Evolutionary conservation across 106 monocot species (phyloP).

Genomic region (Hemerocallis citrina): DNA sequence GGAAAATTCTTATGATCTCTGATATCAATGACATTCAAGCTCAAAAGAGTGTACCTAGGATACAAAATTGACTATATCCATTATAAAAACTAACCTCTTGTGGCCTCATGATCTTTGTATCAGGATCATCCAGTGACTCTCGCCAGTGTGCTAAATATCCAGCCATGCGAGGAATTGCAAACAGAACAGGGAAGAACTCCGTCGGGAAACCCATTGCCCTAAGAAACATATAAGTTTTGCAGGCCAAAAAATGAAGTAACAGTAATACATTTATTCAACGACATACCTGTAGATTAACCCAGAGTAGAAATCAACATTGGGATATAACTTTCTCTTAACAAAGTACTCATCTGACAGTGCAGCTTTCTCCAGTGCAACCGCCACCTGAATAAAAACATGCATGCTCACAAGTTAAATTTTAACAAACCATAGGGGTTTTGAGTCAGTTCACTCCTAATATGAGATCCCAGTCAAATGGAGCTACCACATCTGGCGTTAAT

Average conservation of each 20-base stretch:
- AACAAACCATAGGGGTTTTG: too few species aligned
- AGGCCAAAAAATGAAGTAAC: neutral
- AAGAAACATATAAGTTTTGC: constrained; percentile 8
- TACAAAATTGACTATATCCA: neutral
- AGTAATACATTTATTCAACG: neutral
- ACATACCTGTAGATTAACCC: constrained; percentile 87
- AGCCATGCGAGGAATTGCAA: constrained; percentile 96
- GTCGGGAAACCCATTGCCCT: constrained; percentile 99
- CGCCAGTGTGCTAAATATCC: constrained; percentile 93
- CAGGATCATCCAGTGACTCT: constrained; percentile 99
- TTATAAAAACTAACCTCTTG: constrained; percentile 60
- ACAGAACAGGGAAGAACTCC: constrained; percentile 85
- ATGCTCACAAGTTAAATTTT: constrained; percentile 1
- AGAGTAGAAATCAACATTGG: constrained; percentile 98
- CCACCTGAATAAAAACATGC: constrained; percentile 57
- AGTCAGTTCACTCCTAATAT: too few species aligned
- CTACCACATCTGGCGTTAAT: too few species aligned
- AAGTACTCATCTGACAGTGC: constrained; percentile 94
- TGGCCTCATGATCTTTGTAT: constrained; percentile 98
- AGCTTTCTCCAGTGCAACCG: constrained; percentile 91
- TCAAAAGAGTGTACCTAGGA: too few species aligned
- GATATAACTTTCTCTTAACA: constrained; percentile 86
- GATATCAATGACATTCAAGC: neutral
- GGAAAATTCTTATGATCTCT: neutral
- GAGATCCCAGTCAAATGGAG: too few species aligned